A percentile compares a stretch with the other conserved stretches of the same genome.
These are phyloP conservation scores for Silene noctiflora DNA, from an alignment of 179 eudicot species.

Conservation along the genomic window DNA sequence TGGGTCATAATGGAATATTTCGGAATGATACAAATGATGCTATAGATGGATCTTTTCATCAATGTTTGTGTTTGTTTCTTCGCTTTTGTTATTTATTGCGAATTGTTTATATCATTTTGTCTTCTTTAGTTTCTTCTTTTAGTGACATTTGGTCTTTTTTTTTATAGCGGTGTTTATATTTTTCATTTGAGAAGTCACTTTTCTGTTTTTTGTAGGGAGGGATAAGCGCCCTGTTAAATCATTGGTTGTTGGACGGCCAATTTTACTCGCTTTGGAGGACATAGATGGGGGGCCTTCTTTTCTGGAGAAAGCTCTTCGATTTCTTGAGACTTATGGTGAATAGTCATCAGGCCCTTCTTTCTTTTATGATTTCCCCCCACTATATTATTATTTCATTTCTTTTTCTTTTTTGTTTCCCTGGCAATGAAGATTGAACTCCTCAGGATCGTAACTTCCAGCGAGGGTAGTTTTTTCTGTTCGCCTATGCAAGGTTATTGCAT, in stretches of 20 bases:
- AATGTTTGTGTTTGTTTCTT: conserved; percentile 82
- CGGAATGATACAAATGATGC: conserved; percentile 74
- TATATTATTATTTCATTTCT: neutral
- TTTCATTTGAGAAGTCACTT: conserved; percentile 4
- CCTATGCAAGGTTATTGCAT: neutral
- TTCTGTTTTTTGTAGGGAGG: conserved; percentile 53
- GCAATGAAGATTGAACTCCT: neutral
- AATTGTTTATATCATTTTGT: too few species aligned
- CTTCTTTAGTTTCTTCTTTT: too few species aligned
- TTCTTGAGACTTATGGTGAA: conserved; percentile 87
- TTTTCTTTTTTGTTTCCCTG: neutral
- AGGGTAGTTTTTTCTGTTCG: neutral
- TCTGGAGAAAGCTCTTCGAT: conserved; percentile 92
- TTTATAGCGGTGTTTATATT: too few species aligned
- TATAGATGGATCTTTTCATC: conserved; percentile 82
- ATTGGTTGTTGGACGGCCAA: conserved; percentile 94
- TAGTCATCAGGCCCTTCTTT: neutral
- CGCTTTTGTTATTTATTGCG: too few species aligned
- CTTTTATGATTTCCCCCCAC: neutral
- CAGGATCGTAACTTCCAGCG: neutral
- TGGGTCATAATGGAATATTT: conserved; percentile 97
- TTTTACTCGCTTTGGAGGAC: conserved; percentile 93
- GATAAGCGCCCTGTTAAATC: conserved; percentile 93
- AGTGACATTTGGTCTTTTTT: too few species aligned
- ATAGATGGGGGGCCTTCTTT: conserved; percentile 98